Percentiles rank a stretch among this genome's conserved stretches.
Evolutionary conservation across 495 filamentous ascomycete species (phyloP).

Genomic region (Aspergillus panamensis): DNA sequence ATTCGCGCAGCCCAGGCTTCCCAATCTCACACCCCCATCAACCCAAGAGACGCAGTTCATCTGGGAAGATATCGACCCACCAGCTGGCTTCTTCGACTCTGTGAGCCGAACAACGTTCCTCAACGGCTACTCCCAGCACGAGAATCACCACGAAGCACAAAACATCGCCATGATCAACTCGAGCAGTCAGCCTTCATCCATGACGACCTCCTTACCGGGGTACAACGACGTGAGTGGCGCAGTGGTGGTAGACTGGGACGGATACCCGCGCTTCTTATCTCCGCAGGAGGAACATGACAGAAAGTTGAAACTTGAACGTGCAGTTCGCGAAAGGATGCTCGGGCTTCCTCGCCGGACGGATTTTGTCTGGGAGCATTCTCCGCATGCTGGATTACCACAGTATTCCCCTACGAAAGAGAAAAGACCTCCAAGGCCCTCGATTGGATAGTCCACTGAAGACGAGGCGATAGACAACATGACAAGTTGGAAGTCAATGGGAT

Average conservation of each 20-base stretch:
- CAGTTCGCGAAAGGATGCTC: constrained; percentile 32
- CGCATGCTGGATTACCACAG: constrained; percentile 15
- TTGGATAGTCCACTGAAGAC: not conserved
- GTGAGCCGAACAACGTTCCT: not conserved
- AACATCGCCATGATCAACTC: constrained; percentile 5
- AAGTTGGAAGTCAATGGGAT: not conserved
- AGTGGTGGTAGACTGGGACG: constrained; percentile 29
- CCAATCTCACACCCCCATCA: not conserved
- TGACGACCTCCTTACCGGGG: constrained; percentile 15
- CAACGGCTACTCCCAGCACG: not conserved
- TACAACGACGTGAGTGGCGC: constrained; percentile 34
- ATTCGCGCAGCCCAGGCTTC: not conserved
- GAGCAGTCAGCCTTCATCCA: not conserved
- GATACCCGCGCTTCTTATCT: constrained; percentile 27
- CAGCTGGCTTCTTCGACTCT: constrained; percentile 2
- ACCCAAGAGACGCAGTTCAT: constrained; percentile 6
- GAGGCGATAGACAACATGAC: not conserved
- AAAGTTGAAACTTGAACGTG: constrained; percentile 18
- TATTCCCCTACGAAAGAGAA: constrained; percentile 22
- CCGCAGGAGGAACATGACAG: constrained; percentile 28
- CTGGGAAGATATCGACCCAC: constrained; percentile 23
- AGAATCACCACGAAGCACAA: not conserved
- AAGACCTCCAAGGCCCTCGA: not conserved
- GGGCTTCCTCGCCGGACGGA: constrained; percentile 25
- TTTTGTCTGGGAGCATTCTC: constrained; percentile 25